phyloP scores from a whole-genome alignment of 306 rosid genomes.

The Dryas alaskensis region DNA sequence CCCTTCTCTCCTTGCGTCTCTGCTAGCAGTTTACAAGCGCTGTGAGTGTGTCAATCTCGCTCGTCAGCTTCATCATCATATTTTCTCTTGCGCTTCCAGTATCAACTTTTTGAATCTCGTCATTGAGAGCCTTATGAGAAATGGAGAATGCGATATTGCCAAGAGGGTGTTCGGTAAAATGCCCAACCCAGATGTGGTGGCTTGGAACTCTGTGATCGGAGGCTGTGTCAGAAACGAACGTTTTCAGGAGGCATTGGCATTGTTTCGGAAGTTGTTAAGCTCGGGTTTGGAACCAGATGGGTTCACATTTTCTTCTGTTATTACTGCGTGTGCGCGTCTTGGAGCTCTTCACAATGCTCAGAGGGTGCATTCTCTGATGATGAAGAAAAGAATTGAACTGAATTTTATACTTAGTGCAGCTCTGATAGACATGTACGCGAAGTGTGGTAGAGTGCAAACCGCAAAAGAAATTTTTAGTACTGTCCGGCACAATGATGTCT shows the following conservation, averaged over 20 bases:
- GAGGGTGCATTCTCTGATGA: constrained; percentile 60
- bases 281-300: constrained; percentile 58
- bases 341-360: constrained; percentile 51
- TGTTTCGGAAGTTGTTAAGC: constrained; percentile 43
- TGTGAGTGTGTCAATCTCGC: constrained; percentile 26
- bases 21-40: constrained; percentile 45
- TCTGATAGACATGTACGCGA: constrained; percentile 63
- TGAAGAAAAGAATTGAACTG: constrained; percentile 42
- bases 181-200: constrained; percentile 45
- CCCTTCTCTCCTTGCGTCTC: constrained; percentile 51
- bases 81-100: constrained; percentile 21
- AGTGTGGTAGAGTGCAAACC: constrained; percentile 58
- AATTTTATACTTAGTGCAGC: constrained; percentile 59
- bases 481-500: constrained; percentile 39
- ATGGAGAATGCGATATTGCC: constrained; percentile 50
- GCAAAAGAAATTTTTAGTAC: constrained; percentile 46
- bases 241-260: constrained; percentile 38
- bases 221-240: constrained; percentile 54
- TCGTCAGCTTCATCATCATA: constrained; percentile 27
- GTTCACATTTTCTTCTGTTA: constrained; percentile 60
- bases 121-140: constrained; percentile 38
- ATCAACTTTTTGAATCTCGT: constrained; percentile 41
- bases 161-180: constrained; percentile 49
- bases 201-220: constrained; percentile 67
- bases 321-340: constrained; percentile 56